Evolutionary conservation across 208 protist genomes (phyloP).

Genomic region (Wallacemonas sp.): DNA sequence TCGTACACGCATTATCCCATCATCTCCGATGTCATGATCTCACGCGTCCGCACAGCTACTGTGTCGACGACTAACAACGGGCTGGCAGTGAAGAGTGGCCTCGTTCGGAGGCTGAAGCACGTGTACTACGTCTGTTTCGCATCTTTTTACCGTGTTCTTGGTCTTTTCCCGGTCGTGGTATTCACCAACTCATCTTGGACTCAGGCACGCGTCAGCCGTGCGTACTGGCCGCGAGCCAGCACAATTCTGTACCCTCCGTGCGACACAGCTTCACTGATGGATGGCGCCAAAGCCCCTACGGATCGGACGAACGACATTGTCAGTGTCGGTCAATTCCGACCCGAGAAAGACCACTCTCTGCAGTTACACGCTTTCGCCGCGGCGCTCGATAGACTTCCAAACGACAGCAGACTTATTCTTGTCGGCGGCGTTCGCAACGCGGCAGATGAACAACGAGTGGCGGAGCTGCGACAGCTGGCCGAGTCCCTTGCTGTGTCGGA

Average conservation of each 20-base stretch:
- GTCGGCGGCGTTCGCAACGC: slow-evolving; percentile 86
- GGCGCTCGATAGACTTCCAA: slow-evolving; percentile 37
- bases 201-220: slow-evolving; percentile 76
- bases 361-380: slow-evolving; percentile 90
- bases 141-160: slow-evolving; percentile 87
- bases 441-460: slow-evolving; percentile 74
- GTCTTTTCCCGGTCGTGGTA: slow-evolving; percentile 69
- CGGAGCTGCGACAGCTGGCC: slow-evolving; percentile 38
- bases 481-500: slow-evolving; percentile 52
- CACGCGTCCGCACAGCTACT: slow-evolving; percentile 44
- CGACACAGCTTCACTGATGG: slow-evolving; percentile 35
- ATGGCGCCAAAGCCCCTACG: slow-evolving; percentile 40
- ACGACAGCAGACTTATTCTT: slow-evolving; percentile 68
- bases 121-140: slow-evolving; percentile 91
- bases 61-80: slow-evolving; percentile 81
- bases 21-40: slow-evolving; percentile 88
- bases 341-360: slow-evolving; percentile 98
- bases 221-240: slow-evolving; percentile 72
- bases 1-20: slow-evolving; percentile 99
- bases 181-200: slow-evolving; percentile 98
- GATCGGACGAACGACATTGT: slow-evolving; percentile 77
- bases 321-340: slow-evolving; percentile 96
- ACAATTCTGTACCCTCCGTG: slow-evolving; percentile 93
- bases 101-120: slow-evolving; percentile 70
- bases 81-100: slow-evolving; percentile 32